These are phyloP conservation scores for Termitomyces sp. DNA, from an alignment of 768 basidiomycete species.

Conservation along the genomic window DNA sequence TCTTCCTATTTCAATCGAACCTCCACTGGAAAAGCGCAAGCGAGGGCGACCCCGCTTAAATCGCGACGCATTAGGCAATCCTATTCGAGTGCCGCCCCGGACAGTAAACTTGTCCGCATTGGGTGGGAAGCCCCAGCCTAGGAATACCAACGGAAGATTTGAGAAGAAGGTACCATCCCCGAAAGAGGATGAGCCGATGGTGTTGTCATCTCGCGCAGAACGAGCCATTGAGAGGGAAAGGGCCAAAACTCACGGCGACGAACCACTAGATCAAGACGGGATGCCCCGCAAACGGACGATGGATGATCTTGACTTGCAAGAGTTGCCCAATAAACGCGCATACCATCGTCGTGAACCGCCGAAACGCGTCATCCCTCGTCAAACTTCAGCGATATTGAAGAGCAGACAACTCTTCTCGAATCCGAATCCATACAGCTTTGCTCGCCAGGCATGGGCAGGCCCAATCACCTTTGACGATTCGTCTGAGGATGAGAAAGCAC, in stretches of 20 bases:
- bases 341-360: slow-evolving; percentile 17
- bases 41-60: slow-evolving; percentile 36
- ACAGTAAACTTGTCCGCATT: slow-evolving; percentile 13
- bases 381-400: slow-evolving; percentile 30
- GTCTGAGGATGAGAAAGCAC: slow-evolving; percentile 45
- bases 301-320: slow-evolving; percentile 25
- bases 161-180: slow-evolving; percentile 50
- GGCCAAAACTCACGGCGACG: slow-evolving; percentile 18
- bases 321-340: slow-evolving; percentile 27
- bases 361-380: slow-evolving; percentile 36
- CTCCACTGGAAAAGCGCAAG: slow-evolving; percentile 26
- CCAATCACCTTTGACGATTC: slow-evolving; percentile 36
- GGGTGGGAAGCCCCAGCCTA: slow-evolving; percentile 39
- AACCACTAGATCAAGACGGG: slow-evolving; percentile 10
- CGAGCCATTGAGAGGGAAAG: slow-evolving; percentile 37
- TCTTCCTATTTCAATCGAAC: slow-evolving; percentile 7
- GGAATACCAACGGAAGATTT: slow-evolving; percentile 61
- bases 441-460: slow-evolving; percentile 51
- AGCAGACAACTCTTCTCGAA: slow-evolving; percentile 47
- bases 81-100: slow-evolving; percentile 11
- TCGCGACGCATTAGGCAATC: slow-evolving; percentile 18
- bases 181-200: slow-evolving; percentile 21
- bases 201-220: slow-evolving; percentile 28
- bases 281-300: slow-evolving; percentile 24
- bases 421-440: slow-evolving; percentile 58